Conservation (phyloP, 2,329 filamentous ascomycete species). For the Rhinocladiella similis region DNA sequence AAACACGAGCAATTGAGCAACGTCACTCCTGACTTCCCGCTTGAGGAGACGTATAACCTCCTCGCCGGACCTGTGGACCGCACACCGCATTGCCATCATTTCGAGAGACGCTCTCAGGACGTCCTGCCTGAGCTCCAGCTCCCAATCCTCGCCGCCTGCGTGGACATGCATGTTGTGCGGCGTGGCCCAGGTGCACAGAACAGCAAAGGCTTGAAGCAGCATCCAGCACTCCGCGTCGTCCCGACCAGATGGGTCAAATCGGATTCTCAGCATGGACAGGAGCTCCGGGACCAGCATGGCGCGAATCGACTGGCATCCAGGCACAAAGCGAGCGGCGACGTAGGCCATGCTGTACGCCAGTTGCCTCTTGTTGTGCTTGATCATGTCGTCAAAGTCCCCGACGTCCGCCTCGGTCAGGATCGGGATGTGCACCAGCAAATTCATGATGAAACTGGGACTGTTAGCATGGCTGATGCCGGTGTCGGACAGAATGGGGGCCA, state of each 20-base stretch:
- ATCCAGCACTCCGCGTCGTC: constrained; percentile 6
- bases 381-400: constrained; percentile 4
- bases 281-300: constrained; percentile 7
- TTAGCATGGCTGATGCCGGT: neutral
- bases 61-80: constrained; percentile 7
- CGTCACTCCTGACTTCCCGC: neutral
- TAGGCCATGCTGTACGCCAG: constrained; percentile 11
- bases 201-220: constrained; percentile 5
- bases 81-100: constrained; percentile 1
- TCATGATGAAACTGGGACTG: constrained; percentile 2
- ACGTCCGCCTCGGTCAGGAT: constrained; percentile 6
- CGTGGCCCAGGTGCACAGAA: constrained; percentile 7
- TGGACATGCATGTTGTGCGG: neutral
- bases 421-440: constrained; percentile 6
- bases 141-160: neutral
- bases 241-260: neutral
- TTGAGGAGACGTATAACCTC: constrained; percentile 1
- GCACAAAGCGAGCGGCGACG: constrained; percentile 9
- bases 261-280: constrained; percentile 5
- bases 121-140: constrained; percentile 5
- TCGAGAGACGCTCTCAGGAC: neutral
- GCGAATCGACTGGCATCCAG: constrained; percentile 6
- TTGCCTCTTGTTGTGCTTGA: constrained; percentile 5
- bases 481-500: neutral
- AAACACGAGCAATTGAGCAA: constrained; percentile 5